These are phyloP conservation scores for Cordyceps sp. DNA, from an alignment of 2,329 filamentous ascomycete species.

Conservation along the genomic window DNA sequence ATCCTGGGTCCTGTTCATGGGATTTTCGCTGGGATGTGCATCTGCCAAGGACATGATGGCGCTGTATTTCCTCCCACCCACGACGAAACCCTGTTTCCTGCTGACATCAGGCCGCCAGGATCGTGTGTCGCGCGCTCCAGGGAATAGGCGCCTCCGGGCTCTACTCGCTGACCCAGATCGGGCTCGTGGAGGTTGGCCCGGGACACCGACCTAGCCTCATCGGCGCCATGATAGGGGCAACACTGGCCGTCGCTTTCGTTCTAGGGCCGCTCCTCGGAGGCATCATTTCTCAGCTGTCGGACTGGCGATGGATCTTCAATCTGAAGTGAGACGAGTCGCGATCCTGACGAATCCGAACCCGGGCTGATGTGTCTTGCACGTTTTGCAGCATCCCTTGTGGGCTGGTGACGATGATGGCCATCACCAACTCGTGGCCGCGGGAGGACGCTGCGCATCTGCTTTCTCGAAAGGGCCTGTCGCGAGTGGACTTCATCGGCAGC, in stretches of 20 bases:
- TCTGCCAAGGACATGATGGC: constrained; percentile 31
- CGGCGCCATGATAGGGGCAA: constrained; percentile 36
- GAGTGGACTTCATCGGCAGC: constrained; percentile 36
- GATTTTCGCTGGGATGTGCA: constrained; percentile 37
- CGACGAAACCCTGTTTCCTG: not conserved
- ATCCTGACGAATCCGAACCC: no score
- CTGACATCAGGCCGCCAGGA: constrained; percentile 24
- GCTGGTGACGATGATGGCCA: constrained; percentile 24
- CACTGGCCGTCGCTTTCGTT: constrained; percentile 39
- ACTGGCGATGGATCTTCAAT: constrained; percentile 45
- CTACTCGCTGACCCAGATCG: constrained; percentile 42
- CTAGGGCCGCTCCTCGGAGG: constrained; percentile 42
- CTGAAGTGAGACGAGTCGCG: constrained; percentile 32
- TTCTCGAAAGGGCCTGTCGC: constrained; percentile 24
- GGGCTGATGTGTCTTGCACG: no score
- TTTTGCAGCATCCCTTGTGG: constrained; percentile 33
- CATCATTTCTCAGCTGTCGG: constrained; percentile 31
- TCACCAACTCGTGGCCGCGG: constrained; percentile 29
- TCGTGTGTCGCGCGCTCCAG: constrained; percentile 40
- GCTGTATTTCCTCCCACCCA: constrained; percentile 20
- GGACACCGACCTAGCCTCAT: constrained; percentile 33
- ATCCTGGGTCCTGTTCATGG: constrained; percentile 37
- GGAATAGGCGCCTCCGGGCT: constrained; percentile 44
- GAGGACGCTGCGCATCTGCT: constrained; percentile 17
- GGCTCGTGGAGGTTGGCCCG: constrained; percentile 38